Conservation (phyloP, 495 filamentous ascomycete genomes). For the Darksidea phi region DNA sequence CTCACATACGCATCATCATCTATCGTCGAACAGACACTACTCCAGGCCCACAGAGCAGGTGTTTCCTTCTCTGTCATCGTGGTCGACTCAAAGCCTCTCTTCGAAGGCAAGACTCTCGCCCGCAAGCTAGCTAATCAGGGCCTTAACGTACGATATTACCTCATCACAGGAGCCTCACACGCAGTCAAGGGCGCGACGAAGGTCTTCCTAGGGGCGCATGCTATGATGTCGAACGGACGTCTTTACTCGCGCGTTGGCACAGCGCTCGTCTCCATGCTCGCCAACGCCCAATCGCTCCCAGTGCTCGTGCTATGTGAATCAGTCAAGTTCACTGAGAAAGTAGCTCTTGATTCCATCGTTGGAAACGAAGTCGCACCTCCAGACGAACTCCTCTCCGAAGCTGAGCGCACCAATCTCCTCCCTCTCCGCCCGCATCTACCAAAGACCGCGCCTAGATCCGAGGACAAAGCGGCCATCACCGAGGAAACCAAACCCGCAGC, state of each 20-base stretch:
- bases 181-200: constrained; percentile 72
- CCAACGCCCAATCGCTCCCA: constrained; percentile 68
- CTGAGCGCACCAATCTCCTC: constrained; percentile 24
- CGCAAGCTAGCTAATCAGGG: constrained; percentile 64
- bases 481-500: constrained; percentile 41
- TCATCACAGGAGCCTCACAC: constrained; percentile 70
- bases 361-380: constrained; percentile 81
- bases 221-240: constrained; percentile 49
- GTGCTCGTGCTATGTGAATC: constrained; percentile 92
- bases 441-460: neutral
- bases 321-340: constrained; percentile 91
- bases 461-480: neutral
- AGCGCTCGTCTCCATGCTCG: constrained; percentile 82
- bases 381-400: constrained; percentile 58
- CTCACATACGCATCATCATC: constrained; percentile 88
- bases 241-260: constrained; percentile 86
- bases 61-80: constrained; percentile 80
- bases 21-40: constrained; percentile 75
- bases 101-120: constrained; percentile 76
- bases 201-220: constrained; percentile 66
- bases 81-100: constrained; percentile 76
- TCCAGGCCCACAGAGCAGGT: constrained; percentile 65
- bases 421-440: constrained; percentile 32
- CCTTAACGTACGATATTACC: constrained; percentile 74
- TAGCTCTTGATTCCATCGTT: constrained; percentile 86